A percentile compares a stretch with the other conserved stretches of the same genome.
Conservation (phyloP, 805 yeast species). For the Metschnikowia proteae region DNA sequence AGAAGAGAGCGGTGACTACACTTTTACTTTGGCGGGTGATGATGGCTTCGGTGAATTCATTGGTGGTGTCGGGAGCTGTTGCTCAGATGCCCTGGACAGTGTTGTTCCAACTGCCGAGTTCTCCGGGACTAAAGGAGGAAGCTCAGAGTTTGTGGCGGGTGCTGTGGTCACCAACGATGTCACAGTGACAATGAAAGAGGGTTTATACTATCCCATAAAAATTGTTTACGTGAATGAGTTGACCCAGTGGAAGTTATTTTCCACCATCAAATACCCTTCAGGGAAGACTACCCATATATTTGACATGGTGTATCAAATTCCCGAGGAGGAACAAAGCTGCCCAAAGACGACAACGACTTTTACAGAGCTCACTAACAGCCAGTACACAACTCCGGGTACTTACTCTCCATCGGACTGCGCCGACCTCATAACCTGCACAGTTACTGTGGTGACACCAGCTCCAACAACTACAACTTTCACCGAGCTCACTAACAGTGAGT, state of each 20-base stretch:
- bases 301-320: constrained; percentile 5
- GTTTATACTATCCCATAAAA: constrained; percentile 9
- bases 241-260: constrained; percentile 4
- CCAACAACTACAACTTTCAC: background rate
- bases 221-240: constrained; percentile 5
- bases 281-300: background rate
- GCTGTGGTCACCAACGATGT: background rate
- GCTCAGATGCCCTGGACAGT: background rate
- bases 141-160: background rate
- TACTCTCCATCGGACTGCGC: background rate
- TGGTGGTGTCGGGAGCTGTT: constrained; percentile 7
- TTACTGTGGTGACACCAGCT: background rate
- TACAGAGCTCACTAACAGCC: background rate
- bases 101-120: background rate
- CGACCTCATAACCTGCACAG: background rate
- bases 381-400: background rate
- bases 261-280: constrained; percentile 1
- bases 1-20: background rate
- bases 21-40: constrained; percentile 6
- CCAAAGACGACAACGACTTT: constrained; percentile 3
- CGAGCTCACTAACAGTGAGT: background rate
- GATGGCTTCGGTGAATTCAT: constrained; percentile 8
- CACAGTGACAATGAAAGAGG: background rate
- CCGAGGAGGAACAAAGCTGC: background rate
- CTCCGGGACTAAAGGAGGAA: background rate